Percentiles rank a stretch among this genome's conserved stretches.
phyloP scores from a whole-genome alignment of 2,329 filamentous ascomycete genomes.

The Hymenoscyphus salicellus region DNA sequence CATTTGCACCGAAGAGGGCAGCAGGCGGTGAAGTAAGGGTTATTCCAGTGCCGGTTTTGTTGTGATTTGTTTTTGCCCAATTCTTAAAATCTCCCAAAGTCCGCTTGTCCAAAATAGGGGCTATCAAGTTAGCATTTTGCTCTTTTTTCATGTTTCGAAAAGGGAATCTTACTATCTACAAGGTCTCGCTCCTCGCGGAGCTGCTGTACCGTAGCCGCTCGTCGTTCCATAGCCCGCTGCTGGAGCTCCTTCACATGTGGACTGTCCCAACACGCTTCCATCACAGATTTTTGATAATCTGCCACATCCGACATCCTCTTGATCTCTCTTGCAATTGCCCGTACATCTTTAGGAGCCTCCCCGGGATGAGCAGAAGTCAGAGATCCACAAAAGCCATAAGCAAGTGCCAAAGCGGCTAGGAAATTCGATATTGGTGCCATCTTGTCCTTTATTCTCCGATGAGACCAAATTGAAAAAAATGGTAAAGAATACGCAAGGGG shows the following conservation, averaged over 20 bases:
- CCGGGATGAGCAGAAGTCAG: slow-evolving; percentile 12
- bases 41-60: slow-evolving; percentile 9
- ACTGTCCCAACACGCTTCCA: slow-evolving; percentile 11
- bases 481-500: not conserved
- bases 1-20: slow-evolving; percentile 12
- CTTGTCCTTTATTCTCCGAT: not conserved
- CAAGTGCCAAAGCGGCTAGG: slow-evolving; percentile 9
- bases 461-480: not conserved
- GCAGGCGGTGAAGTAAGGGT: not conserved
- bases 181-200: slow-evolving; percentile 10
- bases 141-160: not conserved
- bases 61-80: slow-evolving; percentile 12
- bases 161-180: slow-evolving; percentile 3
- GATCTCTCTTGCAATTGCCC: slow-evolving; percentile 7
- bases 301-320: slow-evolving; percentile 13
- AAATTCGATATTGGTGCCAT: slow-evolving; percentile 13
- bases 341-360: slow-evolving; percentile 6
- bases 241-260: slow-evolving; percentile 11
- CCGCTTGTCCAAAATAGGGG: slow-evolving; percentile 9
- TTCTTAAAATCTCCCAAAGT: slow-evolving; percentile 10
- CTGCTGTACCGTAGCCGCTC: slow-evolving; percentile 6
- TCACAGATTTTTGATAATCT: slow-evolving; percentile 12
- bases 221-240: slow-evolving; percentile 9
- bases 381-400: slow-evolving; percentile 12
- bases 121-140: not conserved